These are phyloP conservation scores for Ascochyta lentis DNA, from an alignment of 2,329 filamentous ascomycete genomes.

Conservation along the genomic window DNA sequence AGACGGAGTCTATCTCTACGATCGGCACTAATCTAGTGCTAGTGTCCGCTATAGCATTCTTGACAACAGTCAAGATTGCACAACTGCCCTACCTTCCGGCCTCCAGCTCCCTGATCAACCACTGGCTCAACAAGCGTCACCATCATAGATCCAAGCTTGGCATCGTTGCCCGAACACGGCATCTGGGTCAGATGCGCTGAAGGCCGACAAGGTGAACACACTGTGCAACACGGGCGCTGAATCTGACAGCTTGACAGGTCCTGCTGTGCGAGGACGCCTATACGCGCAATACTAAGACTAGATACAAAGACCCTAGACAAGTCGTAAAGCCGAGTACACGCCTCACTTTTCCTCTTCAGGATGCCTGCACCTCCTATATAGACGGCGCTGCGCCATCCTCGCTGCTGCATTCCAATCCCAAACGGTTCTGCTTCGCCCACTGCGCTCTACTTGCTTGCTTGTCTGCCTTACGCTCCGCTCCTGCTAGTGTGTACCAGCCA, in stretches of 20 bases:
- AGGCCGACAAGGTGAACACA: neutral
- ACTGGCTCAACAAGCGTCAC: neutral
- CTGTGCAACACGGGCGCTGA: constrained; percentile 14
- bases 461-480: neutral
- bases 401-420: neutral
- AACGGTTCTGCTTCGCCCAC: neutral
- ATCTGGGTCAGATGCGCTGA: constrained; percentile 22
- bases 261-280: constrained; percentile 25
- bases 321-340: neutral
- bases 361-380: neutral
- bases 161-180: constrained; percentile 4
- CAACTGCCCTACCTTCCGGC: neutral
- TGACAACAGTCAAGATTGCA: neutral
- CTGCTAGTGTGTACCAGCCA: constrained; percentile 1
- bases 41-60: neutral
- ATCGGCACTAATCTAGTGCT: neutral
- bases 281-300: neutral
- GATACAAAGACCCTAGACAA: neutral
- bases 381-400: neutral
- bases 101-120: neutral
- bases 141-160: neutral
- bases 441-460: neutral
- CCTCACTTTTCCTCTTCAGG: neutral
- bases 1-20: neutral
- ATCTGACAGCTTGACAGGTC: constrained; percentile 37